phyloP scores from a whole-genome alignment of 768 basidiomycete species.

The Trametes gibbosa region DNA sequence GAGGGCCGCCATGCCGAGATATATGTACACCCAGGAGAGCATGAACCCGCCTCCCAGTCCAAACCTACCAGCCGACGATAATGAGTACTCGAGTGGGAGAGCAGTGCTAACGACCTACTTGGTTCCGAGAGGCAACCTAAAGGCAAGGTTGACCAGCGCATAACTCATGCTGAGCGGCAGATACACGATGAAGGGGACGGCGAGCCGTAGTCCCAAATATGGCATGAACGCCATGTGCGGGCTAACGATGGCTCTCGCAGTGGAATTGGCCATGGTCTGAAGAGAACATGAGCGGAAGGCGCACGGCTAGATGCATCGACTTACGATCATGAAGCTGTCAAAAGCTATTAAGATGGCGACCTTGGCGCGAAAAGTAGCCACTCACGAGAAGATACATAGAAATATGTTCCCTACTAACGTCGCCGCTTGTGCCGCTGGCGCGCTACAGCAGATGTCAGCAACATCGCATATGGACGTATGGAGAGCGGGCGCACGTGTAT shows the following conservation, averaged over 20 bases:
- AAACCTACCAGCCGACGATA: constrained; percentile 2
- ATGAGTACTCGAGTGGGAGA: neutral
- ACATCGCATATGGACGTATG: neutral
- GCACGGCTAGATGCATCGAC: neutral
- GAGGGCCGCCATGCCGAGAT: constrained; percentile 33
- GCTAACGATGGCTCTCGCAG: constrained; percentile 31
- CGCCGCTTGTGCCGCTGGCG: constrained; percentile 39
- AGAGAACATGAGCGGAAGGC: neutral
- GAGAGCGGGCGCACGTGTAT: constrained; percentile 27
- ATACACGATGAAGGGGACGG: constrained; percentile 36
- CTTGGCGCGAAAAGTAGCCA: constrained; percentile 11
- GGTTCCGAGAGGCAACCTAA: constrained; percentile 40
- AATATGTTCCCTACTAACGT: constrained; percentile 43
- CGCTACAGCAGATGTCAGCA: neutral
- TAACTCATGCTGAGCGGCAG: constrained; percentile 40
- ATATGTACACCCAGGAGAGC: constrained; percentile 32
- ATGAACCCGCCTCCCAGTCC: constrained; percentile 28
- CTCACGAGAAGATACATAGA: constrained; percentile 29
- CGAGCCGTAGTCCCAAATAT: constrained; percentile 36
- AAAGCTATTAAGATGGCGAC: neutral
- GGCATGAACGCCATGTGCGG: constrained; percentile 36
- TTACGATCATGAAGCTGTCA: constrained; percentile 28
- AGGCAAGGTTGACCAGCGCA: constrained; percentile 43
- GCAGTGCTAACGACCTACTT: constrained; percentile 24
- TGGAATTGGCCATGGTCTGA: constrained; percentile 32